Percentiles rank a stretch among this genome's conserved stretches.
Evolutionary conservation across 768 basidiomycete species (phyloP).

Genomic region (Nidularia pulvinata): DNA sequence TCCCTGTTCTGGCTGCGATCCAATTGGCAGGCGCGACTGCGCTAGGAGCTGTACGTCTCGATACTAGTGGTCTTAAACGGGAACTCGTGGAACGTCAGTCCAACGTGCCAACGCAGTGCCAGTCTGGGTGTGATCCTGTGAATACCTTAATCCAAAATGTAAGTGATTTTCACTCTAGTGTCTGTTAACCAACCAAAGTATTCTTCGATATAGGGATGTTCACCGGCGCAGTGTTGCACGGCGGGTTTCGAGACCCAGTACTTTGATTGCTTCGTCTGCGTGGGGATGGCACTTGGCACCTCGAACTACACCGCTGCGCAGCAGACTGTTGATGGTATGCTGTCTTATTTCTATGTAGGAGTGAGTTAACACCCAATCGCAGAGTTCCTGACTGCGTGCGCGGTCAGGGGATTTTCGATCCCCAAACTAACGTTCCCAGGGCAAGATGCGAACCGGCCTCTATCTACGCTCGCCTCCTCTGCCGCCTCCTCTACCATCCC

Average conservation of each 20-base stretch:
- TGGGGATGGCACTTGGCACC: constrained; percentile 21
- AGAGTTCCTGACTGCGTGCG: constrained; percentile 19
- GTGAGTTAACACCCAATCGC: neutral
- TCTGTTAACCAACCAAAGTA: neutral
- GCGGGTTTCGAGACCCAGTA: constrained; percentile 32
- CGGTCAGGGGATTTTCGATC: constrained; percentile 12
- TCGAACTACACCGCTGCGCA: constrained; percentile 29
- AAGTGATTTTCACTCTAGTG: constrained; percentile 1
- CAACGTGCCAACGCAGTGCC: constrained; percentile 26
- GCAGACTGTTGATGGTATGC: constrained; percentile 29
- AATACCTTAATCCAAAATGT: constrained; percentile 14
- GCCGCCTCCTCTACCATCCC: neutral
- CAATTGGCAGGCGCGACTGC: neutral
- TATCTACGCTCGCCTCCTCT: neutral
- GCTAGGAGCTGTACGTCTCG: neutral
- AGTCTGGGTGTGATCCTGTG: constrained; percentile 24
- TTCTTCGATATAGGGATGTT: constrained; percentile 19
- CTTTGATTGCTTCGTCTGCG: constrained; percentile 40
- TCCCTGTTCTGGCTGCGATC: neutral
- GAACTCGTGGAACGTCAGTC: neutral
- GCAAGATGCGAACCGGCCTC: neutral
- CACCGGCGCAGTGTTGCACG: constrained; percentile 32
- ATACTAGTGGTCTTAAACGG: neutral
- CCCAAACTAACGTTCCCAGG: constrained; percentile 20
- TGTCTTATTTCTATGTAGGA: neutral